These are phyloP conservation scores for Suhomyces guaymorum DNA, from an alignment of 1,139 yeast genomes.

Conservation along the genomic window DNA sequence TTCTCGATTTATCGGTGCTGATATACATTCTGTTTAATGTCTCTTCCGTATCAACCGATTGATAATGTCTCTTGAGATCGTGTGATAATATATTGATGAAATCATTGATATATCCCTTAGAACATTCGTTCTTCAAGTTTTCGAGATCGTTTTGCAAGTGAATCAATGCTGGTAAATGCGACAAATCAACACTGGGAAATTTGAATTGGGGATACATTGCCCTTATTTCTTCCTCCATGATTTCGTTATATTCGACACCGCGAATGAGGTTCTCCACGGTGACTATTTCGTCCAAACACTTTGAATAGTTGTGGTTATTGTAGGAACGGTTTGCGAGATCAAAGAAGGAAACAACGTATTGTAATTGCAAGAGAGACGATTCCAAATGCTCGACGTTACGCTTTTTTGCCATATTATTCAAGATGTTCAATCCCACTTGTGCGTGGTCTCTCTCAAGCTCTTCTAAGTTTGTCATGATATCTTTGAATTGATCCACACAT, in stretches of 20 bases:
- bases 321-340: slow-evolving; percentile 56
- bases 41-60: slow-evolving; percentile 46
- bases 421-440: slow-evolving; percentile 51
- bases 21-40: slow-evolving; percentile 53
- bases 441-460: slow-evolving; percentile 53
- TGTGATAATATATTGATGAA: slow-evolving; percentile 56
- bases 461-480: slow-evolving; percentile 44
- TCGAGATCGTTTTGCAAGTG: slow-evolving; percentile 54
- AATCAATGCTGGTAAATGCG: slow-evolving; percentile 58
- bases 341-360: slow-evolving; percentile 48
- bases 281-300: slow-evolving; percentile 54
- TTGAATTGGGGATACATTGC: slow-evolving; percentile 47
- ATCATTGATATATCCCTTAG: slow-evolving; percentile 61
- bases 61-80: slow-evolving; percentile 63
- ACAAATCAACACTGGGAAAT: slow-evolving; percentile 51
- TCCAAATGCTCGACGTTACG: slow-evolving; percentile 65
- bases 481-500: slow-evolving; percentile 51
- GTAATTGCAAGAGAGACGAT: slow-evolving; percentile 64
- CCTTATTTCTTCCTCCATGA: slow-evolving; percentile 24
- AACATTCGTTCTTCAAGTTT: slow-evolving; percentile 57
- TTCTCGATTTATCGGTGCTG: slow-evolving; percentile 27
- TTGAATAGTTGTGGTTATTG: slow-evolving; percentile 38
- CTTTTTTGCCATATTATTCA: slow-evolving; percentile 54
- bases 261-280: slow-evolving; percentile 56
- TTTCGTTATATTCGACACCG: slow-evolving; percentile 44